A percentile compares a stretch with the other conserved stretches of the same genome.
Conservation (phyloP, 768 basidiomycete species). For the Panaeolus papilionaceus region DNA sequence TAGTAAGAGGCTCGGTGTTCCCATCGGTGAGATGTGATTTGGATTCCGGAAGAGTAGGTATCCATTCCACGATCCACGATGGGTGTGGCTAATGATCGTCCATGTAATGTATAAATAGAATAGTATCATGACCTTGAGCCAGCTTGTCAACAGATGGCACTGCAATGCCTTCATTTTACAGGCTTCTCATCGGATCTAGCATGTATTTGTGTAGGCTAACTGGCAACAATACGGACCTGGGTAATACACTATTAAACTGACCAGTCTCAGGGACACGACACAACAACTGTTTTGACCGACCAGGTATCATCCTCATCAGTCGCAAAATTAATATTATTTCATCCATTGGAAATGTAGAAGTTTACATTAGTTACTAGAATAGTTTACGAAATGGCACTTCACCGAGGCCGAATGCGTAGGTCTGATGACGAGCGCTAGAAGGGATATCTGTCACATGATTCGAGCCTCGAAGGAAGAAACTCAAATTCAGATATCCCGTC, state of each 20-base stretch:
- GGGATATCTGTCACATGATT: not conserved
- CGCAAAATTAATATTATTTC: no score
- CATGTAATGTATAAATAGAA: not conserved
- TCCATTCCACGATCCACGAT: not conserved
- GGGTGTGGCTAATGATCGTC: not conserved
- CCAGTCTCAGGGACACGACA: no score
- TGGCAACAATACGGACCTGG: not conserved
- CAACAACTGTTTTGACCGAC: no score
- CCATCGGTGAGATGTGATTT: not conserved
- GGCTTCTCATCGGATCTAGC: not conserved
- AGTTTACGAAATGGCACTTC: not conserved
- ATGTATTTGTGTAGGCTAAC: not conserved
- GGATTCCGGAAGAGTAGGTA: not conserved
- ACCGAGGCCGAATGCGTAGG: not conserved
- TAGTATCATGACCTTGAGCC: not conserved
- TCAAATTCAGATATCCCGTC: no score
- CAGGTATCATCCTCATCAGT: no score
- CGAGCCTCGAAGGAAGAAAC: no score
- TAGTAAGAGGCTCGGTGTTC: not conserved
- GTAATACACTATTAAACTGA: not conserved
- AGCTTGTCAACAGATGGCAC: not conserved
- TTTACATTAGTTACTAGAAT: no score
- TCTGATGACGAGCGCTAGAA: slow-evolving; percentile 8
- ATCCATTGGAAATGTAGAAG: no score
- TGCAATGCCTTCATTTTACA: not conserved